Conservation (phyloP, 2,329 filamentous ascomycete genomes). For the Trichoderma atrobrunneum region DNA sequence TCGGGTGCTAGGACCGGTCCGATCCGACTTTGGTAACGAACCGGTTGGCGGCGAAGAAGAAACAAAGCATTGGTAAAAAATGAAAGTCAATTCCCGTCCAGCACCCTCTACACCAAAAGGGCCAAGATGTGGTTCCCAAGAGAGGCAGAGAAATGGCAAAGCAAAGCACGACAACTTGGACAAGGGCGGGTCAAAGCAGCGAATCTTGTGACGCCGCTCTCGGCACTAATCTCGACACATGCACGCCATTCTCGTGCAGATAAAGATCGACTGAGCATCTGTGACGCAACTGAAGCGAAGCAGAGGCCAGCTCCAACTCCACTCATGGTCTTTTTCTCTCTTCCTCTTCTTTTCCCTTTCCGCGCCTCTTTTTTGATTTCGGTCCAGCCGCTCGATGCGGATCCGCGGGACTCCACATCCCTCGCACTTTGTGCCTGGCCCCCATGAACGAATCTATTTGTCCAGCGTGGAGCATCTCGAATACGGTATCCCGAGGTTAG, state of each 20-base stretch:
- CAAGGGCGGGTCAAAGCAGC: not conserved
- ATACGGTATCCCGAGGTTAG: not conserved
- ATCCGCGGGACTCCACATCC: not conserved
- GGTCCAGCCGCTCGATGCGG: not conserved
- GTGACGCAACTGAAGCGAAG: not conserved
- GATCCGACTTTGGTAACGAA: not conserved
- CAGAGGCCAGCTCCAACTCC: slow-evolving; percentile 4
- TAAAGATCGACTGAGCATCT: not conserved
- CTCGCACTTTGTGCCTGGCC: not conserved
- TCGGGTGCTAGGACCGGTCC: not conserved
- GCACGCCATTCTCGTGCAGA: slow-evolving; percentile 1
- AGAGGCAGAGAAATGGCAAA: not conserved
- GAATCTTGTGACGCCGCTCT: not conserved
- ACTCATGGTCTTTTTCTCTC: not conserved
- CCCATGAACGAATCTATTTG: not conserved
- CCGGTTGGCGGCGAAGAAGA: not conserved
- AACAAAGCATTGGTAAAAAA: not conserved
- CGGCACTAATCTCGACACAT: not conserved
- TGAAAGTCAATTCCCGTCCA: not conserved
- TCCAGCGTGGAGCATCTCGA: not conserved
- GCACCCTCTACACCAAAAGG: not conserved
- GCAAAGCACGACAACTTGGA: not conserved
- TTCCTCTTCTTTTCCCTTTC: not conserved
- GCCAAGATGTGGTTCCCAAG: not conserved
- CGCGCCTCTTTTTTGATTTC: not conserved